These are phyloP conservation scores for Nematocida parisii DNA, from an alignment of 371 early-diverging fungal species.

Conservation along the genomic window DNA sequence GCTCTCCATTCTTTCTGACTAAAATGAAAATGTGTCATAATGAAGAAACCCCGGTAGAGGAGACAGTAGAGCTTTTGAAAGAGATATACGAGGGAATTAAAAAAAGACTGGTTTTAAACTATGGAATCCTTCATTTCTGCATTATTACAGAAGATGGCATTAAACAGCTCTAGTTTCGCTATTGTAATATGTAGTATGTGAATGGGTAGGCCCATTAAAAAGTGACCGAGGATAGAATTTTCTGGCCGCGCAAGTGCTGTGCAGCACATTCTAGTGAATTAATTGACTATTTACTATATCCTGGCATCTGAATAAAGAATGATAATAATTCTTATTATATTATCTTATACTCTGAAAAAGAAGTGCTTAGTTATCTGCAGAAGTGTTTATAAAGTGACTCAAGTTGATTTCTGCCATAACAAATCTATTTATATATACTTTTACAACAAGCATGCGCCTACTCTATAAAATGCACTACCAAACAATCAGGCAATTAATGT, in stretches of 20 bases:
- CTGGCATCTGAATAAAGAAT: not conserved
- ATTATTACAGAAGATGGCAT: constrained; percentile 51
- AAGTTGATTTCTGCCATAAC: too few species aligned
- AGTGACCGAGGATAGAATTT: not conserved
- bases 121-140: constrained; percentile 50
- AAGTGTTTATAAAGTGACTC: too few species aligned
- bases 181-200: not conserved
- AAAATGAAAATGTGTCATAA: constrained; percentile 58
- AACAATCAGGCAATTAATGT: not conserved
- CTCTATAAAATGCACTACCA: not conserved
- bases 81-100: constrained; percentile 61
- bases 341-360: too few species aligned
- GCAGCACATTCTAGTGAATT: not conserved
- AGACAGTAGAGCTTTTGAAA: constrained; percentile 50
- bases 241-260: not conserved
- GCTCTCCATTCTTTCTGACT: constrained; percentile 60
- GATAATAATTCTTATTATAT: too few species aligned
- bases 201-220: not conserved
- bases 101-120: constrained; percentile 57
- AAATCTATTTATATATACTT: too few species aligned
- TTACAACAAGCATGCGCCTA: too few species aligned
- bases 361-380: too few species aligned
- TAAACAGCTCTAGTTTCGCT: not conserved
- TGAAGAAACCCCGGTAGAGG: constrained; percentile 48
- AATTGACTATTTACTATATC: not conserved